Conservation (phyloP, 768 basidiomycete species). For the Phanerochaete sordida region DNA sequence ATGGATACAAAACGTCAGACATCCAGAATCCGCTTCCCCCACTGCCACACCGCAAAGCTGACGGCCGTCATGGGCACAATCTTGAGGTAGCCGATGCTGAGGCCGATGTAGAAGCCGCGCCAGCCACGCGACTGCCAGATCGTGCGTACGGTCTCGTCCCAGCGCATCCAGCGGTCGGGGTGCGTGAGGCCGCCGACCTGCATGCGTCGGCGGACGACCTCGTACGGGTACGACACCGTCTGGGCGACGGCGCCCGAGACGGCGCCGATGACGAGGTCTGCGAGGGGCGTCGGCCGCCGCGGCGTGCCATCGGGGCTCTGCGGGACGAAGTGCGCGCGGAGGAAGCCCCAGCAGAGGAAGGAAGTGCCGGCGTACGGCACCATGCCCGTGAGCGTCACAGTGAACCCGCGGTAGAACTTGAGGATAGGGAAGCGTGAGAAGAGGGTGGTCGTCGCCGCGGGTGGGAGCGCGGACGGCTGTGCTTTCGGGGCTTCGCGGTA, state of each 20-base stretch:
- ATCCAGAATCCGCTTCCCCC: conserved; percentile 52
- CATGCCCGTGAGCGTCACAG: conserved; percentile 88
- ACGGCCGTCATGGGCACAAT: conserved; percentile 95
- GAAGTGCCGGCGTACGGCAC: conserved; percentile 94
- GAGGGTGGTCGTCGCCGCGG: conserved; percentile 24
- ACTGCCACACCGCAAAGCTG: conserved; percentile 89
- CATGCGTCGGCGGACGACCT: conserved; percentile 89
- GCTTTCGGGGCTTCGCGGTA: conserved; percentile 57
- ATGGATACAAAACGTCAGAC: conserved; percentile 15
- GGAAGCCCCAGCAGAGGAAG: conserved; percentile 87
- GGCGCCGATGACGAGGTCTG: conserved; percentile 82
- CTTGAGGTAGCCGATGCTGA: conserved; percentile 91
- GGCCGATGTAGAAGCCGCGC: conserved; percentile 88
- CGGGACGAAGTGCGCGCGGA: conserved; percentile 58
- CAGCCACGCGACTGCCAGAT: conserved; percentile 72
- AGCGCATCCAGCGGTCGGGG: conserved; percentile 74
- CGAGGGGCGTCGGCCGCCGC: conserved; percentile 35
- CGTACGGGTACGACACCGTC: conserved; percentile 92
- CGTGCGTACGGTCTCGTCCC: conserved; percentile 68
- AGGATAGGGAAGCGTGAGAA: conserved; percentile 55
- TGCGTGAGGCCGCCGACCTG: conserved; percentile 86
- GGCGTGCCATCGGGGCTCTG: conserved; percentile 32
- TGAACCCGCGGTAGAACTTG: conserved; percentile 97
- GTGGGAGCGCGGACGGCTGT: conserved; percentile 11
- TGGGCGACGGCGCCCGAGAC: conserved; percentile 82